phyloP scores from a whole-genome alignment of 169 alveolate species.

The Plasmodium knowlesi region DNA sequence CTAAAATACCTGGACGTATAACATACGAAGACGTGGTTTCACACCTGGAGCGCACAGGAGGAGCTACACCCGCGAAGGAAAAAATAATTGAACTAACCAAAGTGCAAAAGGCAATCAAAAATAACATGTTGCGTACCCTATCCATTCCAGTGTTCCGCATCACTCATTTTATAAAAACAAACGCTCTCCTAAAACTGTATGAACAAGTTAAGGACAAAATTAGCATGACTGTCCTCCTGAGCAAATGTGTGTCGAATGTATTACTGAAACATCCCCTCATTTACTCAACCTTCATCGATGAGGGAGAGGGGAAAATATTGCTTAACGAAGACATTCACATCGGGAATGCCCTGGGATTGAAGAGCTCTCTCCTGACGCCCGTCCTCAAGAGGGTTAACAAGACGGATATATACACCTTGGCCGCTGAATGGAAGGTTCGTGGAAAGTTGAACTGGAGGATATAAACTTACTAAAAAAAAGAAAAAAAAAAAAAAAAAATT shows the following conservation, averaged over 20 bases:
- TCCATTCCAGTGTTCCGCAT: slow-evolving; percentile 79
- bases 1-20: slow-evolving; percentile 13
- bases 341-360: slow-evolving; percentile 79
- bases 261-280: slow-evolving; percentile 78
- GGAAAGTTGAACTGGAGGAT: neutral
- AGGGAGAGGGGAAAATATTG: slow-evolving; percentile 37
- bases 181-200: slow-evolving; percentile 21
- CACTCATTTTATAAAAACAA: slow-evolving; percentile 65
- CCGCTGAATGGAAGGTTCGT: slow-evolving; percentile 77
- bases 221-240: slow-evolving; percentile 75
- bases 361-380: slow-evolving; percentile 78
- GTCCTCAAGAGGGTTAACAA: slow-evolving; percentile 71
- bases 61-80: neutral
- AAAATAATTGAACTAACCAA: slow-evolving; percentile 9
- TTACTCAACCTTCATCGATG: slow-evolving; percentile 75
- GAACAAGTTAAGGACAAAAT: slow-evolving; percentile 62
- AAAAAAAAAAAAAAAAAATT: no score
- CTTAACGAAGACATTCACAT: slow-evolving; percentile 63
- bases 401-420: slow-evolving; percentile 68
- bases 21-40: slow-evolving; percentile 66
- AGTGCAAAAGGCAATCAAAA: slow-evolving; percentile 76
- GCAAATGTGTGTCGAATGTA: slow-evolving; percentile 78
- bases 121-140: slow-evolving; percentile 79
- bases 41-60: slow-evolving; percentile 35
- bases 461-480: no score